Evolutionary conservation across 176 grass and related monocot species (phyloP), one percentile per base, ranked within the genome.

Genomic region (Hordeum marinum): DNA sequence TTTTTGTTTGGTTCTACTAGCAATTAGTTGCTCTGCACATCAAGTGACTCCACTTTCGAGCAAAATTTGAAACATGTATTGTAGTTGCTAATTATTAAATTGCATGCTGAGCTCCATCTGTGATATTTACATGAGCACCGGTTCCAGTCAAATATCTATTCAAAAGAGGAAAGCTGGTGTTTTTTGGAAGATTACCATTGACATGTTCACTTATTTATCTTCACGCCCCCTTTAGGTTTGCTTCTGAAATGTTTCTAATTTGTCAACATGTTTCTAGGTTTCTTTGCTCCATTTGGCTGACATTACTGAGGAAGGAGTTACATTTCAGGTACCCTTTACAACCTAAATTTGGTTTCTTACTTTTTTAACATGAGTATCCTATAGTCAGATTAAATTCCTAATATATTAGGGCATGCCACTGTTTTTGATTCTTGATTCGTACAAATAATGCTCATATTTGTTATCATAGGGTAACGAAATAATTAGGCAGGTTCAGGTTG

Each of bases 241-340:
- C 64, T 42, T 14, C 43, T 72, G 63, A 61, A 40, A 48, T 78
- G 3, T 82, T 86, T n/a, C 72, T 90, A 41, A 78, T 63, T 71
- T 36, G 24, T 57, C 26, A 55, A 55, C 36, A 69, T 89, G 41
- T 11, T 74, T 89, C 63, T 75, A 98, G 96, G 96, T 98, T 83
- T 98, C 96, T 34, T 84, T 98, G 80, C 89, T 98, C 77, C 96
- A 98, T 89, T 94, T 98, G 79, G 96, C 96, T 80, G 96, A 98
- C 84, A 98, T 98, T 82, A 98, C 93, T 6, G 96, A 98, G 86
- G 69, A 94, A 84, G 96, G 96, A 66, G 96, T 98, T 64, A 98
- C 96, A 84, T 98, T 98, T 90, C 96, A 98, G 93, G 96, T 98
- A 63, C 86, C 50, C 83, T 18, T 74, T 72, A 27, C 69, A 63